Evolutionary conservation across 108 stramenopile genomes (phyloP).

Genomic region (Parietichytrium sp.): DNA sequence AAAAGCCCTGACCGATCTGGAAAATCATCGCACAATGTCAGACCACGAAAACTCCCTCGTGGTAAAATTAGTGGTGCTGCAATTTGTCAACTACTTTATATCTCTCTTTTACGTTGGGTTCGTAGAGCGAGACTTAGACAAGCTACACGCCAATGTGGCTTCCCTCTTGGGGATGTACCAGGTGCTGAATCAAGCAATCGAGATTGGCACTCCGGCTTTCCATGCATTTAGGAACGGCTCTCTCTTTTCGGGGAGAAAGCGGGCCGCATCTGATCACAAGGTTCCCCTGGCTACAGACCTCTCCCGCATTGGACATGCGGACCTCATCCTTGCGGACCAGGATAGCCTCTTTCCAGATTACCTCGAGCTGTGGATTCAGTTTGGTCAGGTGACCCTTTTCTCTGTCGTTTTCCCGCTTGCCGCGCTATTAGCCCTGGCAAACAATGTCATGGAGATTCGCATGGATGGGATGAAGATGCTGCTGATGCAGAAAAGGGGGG

Average conservation of each 20-base stretch:
- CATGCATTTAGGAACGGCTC: not conserved
- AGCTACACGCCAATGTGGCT: not conserved
- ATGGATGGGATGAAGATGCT: constrained; percentile 93
- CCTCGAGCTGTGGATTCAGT: constrained; percentile 62
- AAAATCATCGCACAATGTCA: constrained; percentile 91
- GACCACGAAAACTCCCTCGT: constrained; percentile 85
- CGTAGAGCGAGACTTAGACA: constrained; percentile 23
- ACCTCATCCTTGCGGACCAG: not conserved
- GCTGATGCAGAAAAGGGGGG: constrained; percentile 75
- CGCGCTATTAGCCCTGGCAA: constrained; percentile 84
- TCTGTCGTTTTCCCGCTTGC: constrained; percentile 90
- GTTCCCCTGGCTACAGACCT: not conserved
- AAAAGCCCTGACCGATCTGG: constrained; percentile 71
- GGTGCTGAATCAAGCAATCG: not conserved
- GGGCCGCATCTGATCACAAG: not conserved
- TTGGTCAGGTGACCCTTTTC: constrained; percentile 93
- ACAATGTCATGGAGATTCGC: constrained; percentile 86
- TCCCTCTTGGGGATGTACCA: not conserved
- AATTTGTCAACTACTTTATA: constrained; percentile 95
- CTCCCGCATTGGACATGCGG: not conserved
- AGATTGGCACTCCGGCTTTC: constrained; percentile 3
- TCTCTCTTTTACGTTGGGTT: constrained; percentile 94
- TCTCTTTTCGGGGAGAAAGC: no score
- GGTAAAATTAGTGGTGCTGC: constrained; percentile 93
- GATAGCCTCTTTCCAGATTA: not conserved